Conservation (phyloP, 179 eudicot genomes). For the Beta corolliflora region DNA sequence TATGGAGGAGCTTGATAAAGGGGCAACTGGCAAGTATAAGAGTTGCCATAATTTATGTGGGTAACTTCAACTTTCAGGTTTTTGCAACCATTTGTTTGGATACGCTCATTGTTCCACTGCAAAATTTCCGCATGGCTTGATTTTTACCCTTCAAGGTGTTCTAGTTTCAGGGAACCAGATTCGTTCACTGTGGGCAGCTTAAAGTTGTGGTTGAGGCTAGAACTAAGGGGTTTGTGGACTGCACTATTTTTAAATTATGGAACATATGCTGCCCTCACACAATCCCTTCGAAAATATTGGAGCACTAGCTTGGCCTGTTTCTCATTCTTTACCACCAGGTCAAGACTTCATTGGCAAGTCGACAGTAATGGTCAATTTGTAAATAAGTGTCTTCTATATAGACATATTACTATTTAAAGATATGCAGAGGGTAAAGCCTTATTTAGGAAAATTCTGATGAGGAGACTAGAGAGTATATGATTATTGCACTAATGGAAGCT, state of each 20-base stretch:
- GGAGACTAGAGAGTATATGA: not conserved
- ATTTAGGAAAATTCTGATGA: not conserved
- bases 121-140: not conserved
- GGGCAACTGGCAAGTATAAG: not conserved
- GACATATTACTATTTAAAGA: not conserved
- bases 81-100: not conserved
- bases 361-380: not conserved
- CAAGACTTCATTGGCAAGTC: not conserved
- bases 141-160: not conserved
- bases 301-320: not conserved
- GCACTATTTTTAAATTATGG: not conserved
- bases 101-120: not conserved
- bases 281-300: not conserved
- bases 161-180: not conserved
- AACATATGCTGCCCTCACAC: not conserved
- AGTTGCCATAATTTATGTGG: not conserved
- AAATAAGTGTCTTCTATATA: too few relatives aligned
- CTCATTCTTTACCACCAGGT: not conserved
- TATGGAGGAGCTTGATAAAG: not conserved
- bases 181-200: not conserved
- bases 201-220: not conserved
- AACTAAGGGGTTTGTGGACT: not conserved
- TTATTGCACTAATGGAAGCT: not conserved
- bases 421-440: not conserved
- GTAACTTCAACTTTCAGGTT: not conserved